phyloP scores from a whole-genome alignment of 1,139 yeast species.

The Taphrina deformans region DNA sequence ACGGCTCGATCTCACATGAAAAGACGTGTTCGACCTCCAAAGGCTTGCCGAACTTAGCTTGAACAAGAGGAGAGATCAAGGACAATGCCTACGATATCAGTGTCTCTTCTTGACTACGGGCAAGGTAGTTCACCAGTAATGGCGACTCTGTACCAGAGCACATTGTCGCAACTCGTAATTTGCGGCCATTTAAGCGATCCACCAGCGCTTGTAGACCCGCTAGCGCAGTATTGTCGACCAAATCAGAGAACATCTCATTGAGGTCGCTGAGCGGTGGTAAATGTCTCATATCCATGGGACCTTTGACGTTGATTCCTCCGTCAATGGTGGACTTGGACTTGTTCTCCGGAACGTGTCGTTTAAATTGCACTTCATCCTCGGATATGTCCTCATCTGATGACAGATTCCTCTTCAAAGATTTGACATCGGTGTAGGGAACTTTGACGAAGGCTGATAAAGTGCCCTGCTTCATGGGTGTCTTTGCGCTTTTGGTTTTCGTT shows the following conservation, averaged over 20 bases:
- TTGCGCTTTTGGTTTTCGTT: neutral
- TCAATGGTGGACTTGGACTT: slow-evolving; percentile 9
- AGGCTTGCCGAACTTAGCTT: neutral
- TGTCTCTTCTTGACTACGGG: neutral
- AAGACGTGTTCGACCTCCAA: slow-evolving; percentile 34
- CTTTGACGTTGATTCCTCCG: slow-evolving; percentile 1
- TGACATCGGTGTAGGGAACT: neutral
- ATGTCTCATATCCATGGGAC: slow-evolving; percentile 12
- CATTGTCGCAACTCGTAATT: slow-evolving; percentile 36
- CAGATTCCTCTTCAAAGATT: neutral
- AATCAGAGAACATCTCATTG: slow-evolving; percentile 35
- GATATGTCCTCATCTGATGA: neutral
- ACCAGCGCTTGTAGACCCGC: slow-evolving; percentile 3
- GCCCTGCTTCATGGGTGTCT: slow-evolving; percentile 1
- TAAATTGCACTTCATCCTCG: neutral
- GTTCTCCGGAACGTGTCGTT: neutral
- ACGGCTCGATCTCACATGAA: slow-evolving; percentile 37
- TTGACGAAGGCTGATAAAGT: slow-evolving; percentile 1
- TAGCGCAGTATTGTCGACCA: slow-evolving; percentile 21
- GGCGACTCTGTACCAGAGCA: slow-evolving; percentile 36
- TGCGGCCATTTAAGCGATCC: slow-evolving; percentile 28
- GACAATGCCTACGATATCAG: slow-evolving; percentile 14
- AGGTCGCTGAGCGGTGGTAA: slow-evolving; percentile 32
- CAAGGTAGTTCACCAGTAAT: neutral
- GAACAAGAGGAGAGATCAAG: slow-evolving; percentile 28